Conservation (phyloP, 768 basidiomycete genomes). For the Leccinellum albellum region DNA sequence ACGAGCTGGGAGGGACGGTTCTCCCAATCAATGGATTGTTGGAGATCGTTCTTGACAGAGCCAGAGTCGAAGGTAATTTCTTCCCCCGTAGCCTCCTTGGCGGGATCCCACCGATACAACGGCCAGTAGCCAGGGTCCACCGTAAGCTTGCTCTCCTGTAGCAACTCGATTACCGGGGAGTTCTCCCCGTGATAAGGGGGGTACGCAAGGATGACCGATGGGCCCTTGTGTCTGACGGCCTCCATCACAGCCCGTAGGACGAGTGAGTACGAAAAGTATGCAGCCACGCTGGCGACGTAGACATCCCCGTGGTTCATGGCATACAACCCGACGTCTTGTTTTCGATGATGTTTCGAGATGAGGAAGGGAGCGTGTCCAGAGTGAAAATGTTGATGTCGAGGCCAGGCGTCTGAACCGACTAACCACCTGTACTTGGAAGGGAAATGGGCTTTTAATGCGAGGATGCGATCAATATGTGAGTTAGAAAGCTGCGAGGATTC, state of each 20-base stretch:
- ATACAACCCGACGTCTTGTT: conserved; percentile 95
- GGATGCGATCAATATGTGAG: conserved; percentile 50
- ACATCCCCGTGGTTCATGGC: conserved; percentile 98
- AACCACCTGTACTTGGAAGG: conserved; percentile 46
- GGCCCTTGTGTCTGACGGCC: conserved; percentile 86
- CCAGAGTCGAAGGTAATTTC: conserved; percentile 93
- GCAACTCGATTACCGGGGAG: conserved; percentile 76
- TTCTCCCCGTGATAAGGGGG: conserved; percentile 83
- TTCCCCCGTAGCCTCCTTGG: conserved; percentile 66
- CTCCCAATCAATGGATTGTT: conserved; percentile 91
- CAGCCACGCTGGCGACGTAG: conserved; percentile 91
- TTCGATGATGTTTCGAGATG: conserved; percentile 70
- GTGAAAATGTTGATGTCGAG: conserved; percentile 94
- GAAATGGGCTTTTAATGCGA: conserved; percentile 62
- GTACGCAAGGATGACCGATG: conserved; percentile 90
- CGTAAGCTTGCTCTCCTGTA: conserved; percentile 96
- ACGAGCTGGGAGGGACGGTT: conserved; percentile 95
- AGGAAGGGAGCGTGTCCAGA: conserved; percentile 89
- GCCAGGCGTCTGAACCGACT: conserved; percentile 42
- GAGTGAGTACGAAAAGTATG: conserved; percentile 94
- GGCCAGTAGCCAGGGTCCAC: conserved; percentile 98
- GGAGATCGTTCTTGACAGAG: conserved; percentile 87
- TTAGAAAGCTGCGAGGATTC: conserved; percentile 38
- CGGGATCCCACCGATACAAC: conserved; percentile 95
- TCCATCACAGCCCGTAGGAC: conserved; percentile 89